Evolutionary conservation across 768 basidiomycete species (phyloP).

Genomic region (Panus rudis): DNA sequence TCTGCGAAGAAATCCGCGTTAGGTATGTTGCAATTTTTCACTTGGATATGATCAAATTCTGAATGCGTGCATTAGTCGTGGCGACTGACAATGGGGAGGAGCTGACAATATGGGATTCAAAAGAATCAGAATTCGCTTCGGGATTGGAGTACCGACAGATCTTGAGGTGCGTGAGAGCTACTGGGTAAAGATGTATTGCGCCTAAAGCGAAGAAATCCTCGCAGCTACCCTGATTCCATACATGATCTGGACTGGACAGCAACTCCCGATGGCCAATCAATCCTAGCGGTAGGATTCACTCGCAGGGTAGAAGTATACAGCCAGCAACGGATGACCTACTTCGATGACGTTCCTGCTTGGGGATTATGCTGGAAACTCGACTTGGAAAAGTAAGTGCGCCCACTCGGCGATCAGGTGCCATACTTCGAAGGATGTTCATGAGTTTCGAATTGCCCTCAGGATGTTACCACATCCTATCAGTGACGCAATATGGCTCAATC

Average conservation of each 20-base stretch:
- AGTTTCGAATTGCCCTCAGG: conserved; percentile 38
- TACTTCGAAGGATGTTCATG: neutral
- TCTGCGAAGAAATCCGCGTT: conserved; percentile 89
- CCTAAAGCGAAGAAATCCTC: conserved; percentile 8
- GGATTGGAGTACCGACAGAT: conserved; percentile 72
- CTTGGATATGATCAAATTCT: neutral
- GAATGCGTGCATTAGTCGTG: conserved; percentile 43
- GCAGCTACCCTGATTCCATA: conserved; percentile 44
- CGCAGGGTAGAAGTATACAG: conserved; percentile 81
- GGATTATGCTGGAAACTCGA: conserved; percentile 63
- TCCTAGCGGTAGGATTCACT: conserved; percentile 82
- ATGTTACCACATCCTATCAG: conserved; percentile 72
- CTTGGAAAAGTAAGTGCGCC: conserved; percentile 50
- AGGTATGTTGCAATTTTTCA: conserved; percentile 37
- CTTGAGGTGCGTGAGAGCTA: conserved; percentile 43
- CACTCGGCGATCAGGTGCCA: neutral
- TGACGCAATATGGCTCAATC: conserved; percentile 88
- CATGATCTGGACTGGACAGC: conserved; percentile 91
- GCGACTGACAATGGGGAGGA: conserved; percentile 57
- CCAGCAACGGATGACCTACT: conserved; percentile 89
- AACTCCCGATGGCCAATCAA: conserved; percentile 83
- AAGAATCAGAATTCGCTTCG: conserved; percentile 87
- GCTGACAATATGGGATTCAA: conserved; percentile 94
- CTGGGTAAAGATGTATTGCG: neutral
- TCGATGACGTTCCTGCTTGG: conserved; percentile 79